Evolutionary conservation across 208 protist species (phyloP).

Genomic region (Trichomonas vaginalis): DNA sequence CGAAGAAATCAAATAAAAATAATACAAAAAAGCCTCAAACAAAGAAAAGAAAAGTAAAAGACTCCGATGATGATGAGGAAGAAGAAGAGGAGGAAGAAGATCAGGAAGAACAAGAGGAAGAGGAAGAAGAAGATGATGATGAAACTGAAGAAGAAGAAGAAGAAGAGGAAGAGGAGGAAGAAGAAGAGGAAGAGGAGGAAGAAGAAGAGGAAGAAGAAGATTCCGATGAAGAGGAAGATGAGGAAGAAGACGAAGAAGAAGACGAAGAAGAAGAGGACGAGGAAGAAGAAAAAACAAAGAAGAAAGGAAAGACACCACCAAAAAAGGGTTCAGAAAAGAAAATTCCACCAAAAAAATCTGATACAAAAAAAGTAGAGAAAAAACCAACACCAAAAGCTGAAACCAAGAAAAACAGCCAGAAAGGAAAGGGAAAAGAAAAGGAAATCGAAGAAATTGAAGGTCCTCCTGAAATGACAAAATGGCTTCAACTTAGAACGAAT

Average conservation of each 20-base stretch:
- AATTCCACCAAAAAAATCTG: not conserved
- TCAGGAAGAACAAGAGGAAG: not conserved
- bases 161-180: not conserved
- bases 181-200: not conserved
- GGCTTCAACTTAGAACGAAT: not conserved
- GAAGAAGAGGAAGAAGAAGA: not conserved
- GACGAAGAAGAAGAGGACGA: not conserved
- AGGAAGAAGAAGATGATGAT: not conserved
- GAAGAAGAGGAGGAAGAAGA: not conserved
- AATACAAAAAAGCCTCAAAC: not conserved
- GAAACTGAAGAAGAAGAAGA: not conserved
- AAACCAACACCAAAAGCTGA: not conserved
- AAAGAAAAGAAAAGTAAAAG: not conserved
- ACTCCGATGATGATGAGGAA: not conserved
- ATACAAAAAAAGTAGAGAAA: not conserved
- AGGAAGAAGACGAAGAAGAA: not conserved
- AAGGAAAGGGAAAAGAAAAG: not conserved
- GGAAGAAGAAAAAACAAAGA: not conserved
- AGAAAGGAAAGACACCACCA: not conserved
- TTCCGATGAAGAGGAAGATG: not conserved
- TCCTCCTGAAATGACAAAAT: not conserved
- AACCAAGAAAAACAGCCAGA: not conserved
- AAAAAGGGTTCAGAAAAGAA: not conserved
- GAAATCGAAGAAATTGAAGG: not conserved
- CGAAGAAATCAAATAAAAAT: not conserved